Evolutionary conservation across 1,139 yeast species (phyloP), one percentile per base, ranked within the genome.

Genomic region (Pneumocystis oryctolagi): DNA sequence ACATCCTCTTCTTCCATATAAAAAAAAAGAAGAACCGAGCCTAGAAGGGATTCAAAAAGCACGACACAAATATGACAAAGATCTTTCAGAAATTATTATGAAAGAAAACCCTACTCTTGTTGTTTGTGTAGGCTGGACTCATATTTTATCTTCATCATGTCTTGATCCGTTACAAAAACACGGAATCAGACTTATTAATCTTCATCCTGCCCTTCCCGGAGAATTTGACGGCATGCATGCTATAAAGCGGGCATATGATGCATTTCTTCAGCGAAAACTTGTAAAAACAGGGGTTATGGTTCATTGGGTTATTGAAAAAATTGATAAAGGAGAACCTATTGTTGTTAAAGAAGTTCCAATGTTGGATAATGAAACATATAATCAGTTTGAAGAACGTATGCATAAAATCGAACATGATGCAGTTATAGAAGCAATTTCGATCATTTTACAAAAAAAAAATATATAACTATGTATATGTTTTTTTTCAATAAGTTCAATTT

Each of bases 71-170:
- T 92, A 88, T 78, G 92, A 92, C 73, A 72, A 74, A 59, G 96
- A 92, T 66, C 79, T 92, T 63, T 92, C 96, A 14, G 77, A 80
- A 60, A 73, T 85, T 57, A 81, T 92, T 58, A 74, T 88, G 35
- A 69, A 69, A 20, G 67, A 71, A 60, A 77, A 77, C 69, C 97
- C 98, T 2, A 87, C 86, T 68, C 78, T 92, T 67, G 84, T 92
- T 60, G 97, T 92, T 6, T 92, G 98, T 76, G 98, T 98, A 8
- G 98, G 98, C 1, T 92, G 98, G 97, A 85, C 92, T 92, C 80
- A 92, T 64, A 92, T 92, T 65, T 78, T 92, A 67, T 86, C 96
- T 1, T 84, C 89, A 1, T 78, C 82, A 20, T 89, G 88, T 66
- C 77, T 92, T 67, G 76, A 78, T 60, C 90, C 92, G 1, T 75